phyloP scores from a whole-genome alignment of 306 rosid genomes.

The Quercus aquifolioides region DNA sequence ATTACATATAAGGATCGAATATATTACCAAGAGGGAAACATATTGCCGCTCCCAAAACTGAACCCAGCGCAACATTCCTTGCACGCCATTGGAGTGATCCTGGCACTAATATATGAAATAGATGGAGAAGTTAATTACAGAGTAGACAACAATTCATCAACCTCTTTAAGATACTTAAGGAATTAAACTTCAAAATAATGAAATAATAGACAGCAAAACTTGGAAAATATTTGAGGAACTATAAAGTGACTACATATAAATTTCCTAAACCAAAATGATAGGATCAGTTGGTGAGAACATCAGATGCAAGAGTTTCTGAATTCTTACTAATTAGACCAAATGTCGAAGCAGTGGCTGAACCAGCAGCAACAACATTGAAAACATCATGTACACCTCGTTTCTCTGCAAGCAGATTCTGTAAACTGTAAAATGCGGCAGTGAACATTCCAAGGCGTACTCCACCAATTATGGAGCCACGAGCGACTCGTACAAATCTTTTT shows the following conservation, averaged over 20 bases:
- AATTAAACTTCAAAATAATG: background rate
- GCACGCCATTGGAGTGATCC: conserved; percentile 90
- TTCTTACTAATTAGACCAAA: conserved; percentile 86
- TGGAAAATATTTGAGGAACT: background rate
- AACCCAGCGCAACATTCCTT: conserved; percentile 75
- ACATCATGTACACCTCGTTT: conserved; percentile 85
- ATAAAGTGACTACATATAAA: background rate
- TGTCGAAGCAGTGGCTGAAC: conserved; percentile 92
- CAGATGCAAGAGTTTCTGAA: background rate
- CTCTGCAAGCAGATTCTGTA: conserved; percentile 84
- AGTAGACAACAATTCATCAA: background rate
- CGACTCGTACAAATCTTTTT: conserved; percentile 81
- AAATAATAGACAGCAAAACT: background rate
- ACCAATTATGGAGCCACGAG: conserved; percentile 80
- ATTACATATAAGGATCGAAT: background rate
- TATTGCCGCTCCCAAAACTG: conserved; percentile 74
- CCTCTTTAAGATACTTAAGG: background rate
- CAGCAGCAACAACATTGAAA: conserved; percentile 84
- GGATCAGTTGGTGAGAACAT: background rate
- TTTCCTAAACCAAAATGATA: background rate
- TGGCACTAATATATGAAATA: conserved; percentile 56
- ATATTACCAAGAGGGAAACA: conserved; percentile 88
- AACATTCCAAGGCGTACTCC: conserved; percentile 92
- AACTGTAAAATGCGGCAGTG: conserved; percentile 73
- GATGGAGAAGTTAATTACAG: conserved; percentile 1